A percentile compares a stretch with the other conserved stretches of the same genome.
Evolutionary conservation across 106 monocot genomes (phyloP).

Genomic region (Posidonia australis): DNA sequence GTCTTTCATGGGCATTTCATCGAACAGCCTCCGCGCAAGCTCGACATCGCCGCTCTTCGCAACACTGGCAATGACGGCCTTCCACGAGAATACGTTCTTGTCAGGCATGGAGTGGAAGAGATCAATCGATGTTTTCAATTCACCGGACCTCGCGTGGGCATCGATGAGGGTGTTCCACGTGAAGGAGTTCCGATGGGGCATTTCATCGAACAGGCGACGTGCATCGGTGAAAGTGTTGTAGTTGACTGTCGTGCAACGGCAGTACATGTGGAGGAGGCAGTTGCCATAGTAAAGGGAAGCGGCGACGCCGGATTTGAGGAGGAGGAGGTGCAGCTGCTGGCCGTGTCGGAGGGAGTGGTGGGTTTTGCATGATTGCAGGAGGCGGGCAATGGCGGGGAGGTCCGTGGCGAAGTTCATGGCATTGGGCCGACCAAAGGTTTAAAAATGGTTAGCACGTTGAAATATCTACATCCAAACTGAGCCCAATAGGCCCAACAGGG

Average conservation of each 20-base stretch:
- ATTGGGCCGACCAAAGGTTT: no score
- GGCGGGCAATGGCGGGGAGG: conserved; percentile 11
- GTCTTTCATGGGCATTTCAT: conserved; percentile 50
- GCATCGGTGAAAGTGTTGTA: conserved; percentile 4
- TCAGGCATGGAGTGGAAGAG: conserved; percentile 31
- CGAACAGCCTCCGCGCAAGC: conserved; percentile 29
- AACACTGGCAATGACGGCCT: conserved; percentile 28
- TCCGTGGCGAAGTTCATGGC: background rate
- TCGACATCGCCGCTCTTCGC: conserved; percentile 29
- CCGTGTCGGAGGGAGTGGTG: conserved; percentile 13
- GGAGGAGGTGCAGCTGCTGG: conserved; percentile 47
- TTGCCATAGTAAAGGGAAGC: conserved; percentile 36
- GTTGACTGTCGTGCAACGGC: background rate
- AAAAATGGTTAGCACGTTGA: no score
- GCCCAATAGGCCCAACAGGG: no score
- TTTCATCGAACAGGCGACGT: conserved; percentile 53
- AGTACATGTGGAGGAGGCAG: conserved; percentile 55
- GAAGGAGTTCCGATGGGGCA: conserved; percentile 43
- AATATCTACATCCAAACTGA: no score
- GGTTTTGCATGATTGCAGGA: conserved; percentile 37
- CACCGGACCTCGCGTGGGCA: conserved; percentile 20
- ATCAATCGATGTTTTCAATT: conserved; percentile 6
- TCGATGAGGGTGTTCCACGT: conserved; percentile 59
- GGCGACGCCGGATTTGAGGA: conserved; percentile 44
- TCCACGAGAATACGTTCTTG: conserved; percentile 53